Base-by-base conservation (phyloP, 305 asterid genomes). In the Rubia tinctorum region DNA sequence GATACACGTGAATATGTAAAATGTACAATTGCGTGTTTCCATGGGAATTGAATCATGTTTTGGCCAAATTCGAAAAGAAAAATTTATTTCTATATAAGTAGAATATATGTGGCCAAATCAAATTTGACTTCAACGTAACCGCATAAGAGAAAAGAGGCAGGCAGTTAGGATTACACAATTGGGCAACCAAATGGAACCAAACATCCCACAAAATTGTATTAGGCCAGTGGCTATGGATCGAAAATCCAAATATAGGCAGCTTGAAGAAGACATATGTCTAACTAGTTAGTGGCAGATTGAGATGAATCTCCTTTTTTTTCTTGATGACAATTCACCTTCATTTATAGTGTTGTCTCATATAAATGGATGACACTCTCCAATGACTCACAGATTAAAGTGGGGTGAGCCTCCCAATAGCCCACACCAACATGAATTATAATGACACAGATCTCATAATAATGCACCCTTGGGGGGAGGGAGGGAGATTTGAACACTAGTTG, bases 201-300 rank as follows among this genome's bases (percentile, higher is more conserved):
- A 74, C 71, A 66, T 55, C 27, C 55, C 72, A 59, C 53, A 30
- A 58, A 56, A 40, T 67, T 53, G 56, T 20, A 34, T 42, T 25
- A 40, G 8, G 67, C 37, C 40, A 75, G n/a, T 10, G 71, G 23
- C 59, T 56, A 51, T 56, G 44, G 23, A 47, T 4, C 37, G 12
- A 34, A 60, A 34, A 8, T 25, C 1, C 7, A 30, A 63, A 76
- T 34, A 18, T 49, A 63, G 68, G n/a, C 5, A 40, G 27, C 49
- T 40, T 42, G 68, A 72, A 14, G 62, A n/a, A 56, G 76, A 77
- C 68, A 22, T 67, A 40, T 77, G 68, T 68, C 72, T 25, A 64
- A 56, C 27, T 56, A 56, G 27, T 18, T 15, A 49, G n/a, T 3
- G 55, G 15, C 53, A 5, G 5, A 14, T 13, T 17, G 55, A 47